phyloP scores from a whole-genome alignment of 2,329 filamentous ascomycete species.

The Catunica adiposa region DNA sequence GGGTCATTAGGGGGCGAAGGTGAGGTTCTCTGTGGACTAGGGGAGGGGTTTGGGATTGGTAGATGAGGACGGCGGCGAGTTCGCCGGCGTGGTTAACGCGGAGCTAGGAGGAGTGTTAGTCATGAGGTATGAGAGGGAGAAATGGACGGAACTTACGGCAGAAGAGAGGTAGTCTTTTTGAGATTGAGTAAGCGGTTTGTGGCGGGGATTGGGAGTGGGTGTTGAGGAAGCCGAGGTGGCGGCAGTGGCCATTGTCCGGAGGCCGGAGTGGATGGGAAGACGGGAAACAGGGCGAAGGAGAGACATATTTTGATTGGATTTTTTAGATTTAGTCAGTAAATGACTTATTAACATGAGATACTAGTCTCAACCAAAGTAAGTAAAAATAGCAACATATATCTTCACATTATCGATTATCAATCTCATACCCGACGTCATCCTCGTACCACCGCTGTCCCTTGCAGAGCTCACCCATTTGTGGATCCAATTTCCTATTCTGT shows the following conservation, averaged over 20 bases:
- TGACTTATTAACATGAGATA: too few species aligned
- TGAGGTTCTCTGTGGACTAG: constrained; percentile 68
- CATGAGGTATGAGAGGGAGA: neutral
- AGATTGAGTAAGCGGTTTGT: constrained; percentile 46
- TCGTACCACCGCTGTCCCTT: neutral
- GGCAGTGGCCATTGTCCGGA: neutral
- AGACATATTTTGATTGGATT: neutral
- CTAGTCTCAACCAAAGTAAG: too few species aligned
- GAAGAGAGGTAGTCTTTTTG: constrained; percentile 62
- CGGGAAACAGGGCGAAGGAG: neutral
- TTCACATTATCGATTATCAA: neutral
- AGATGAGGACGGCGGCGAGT: constrained; percentile 90
- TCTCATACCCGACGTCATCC: neutral
- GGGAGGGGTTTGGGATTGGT: constrained; percentile 73
- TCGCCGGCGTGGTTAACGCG: constrained; percentile 97
- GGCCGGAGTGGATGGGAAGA: neutral
- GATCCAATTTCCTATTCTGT: neutral
- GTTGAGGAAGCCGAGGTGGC: constrained; percentile 16
- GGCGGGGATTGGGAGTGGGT: constrained; percentile 27
- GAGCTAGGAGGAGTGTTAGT: constrained; percentile 32
- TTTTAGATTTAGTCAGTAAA: too few species aligned
- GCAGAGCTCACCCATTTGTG: neutral
- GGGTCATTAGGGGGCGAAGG: constrained; percentile 76
- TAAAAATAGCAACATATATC: too few species aligned
- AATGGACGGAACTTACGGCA: constrained; percentile 33